Percentiles rank a stretch among this genome's conserved stretches.
phyloP scores from a whole-genome alignment of 441 rosid genomes.

The Metrosideros polymorpha region DNA sequence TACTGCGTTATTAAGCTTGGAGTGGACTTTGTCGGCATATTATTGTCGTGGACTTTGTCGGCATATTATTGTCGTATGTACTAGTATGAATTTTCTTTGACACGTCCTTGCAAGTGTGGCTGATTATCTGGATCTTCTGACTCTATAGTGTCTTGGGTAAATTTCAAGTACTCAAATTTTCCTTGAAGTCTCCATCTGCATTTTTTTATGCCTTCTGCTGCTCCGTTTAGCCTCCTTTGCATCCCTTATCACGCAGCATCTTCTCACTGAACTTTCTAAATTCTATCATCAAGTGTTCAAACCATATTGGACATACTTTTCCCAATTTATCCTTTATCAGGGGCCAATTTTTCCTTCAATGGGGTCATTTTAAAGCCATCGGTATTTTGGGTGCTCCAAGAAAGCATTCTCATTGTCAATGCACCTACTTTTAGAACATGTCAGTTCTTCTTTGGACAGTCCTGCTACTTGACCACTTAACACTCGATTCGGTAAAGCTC shows the following conservation, averaged over 20 bases:
- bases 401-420: not conserved
- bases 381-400: not conserved
- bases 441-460: not conserved
- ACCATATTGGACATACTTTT: not conserved
- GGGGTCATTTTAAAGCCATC: not conserved
- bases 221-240: not conserved
- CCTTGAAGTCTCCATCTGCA: not conserved
- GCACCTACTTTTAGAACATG: not conserved
- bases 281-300: not conserved
- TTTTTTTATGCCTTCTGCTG: not conserved
- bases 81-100: not conserved
- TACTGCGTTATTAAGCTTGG: not conserved
- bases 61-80: not conserved
- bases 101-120: not conserved
- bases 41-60: not conserved
- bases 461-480: not conserved
- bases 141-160: not conserved
- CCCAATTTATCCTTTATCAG: not conserved
- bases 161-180: not conserved
- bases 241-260: not conserved
- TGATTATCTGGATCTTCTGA: not conserved
- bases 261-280: not conserved
- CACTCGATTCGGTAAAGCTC: not conserved
- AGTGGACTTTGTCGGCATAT: not conserved
- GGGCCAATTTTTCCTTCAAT: not conserved